A percentile compares a stretch with the other conserved stretches of the same genome.
phyloP scores from a whole-genome alignment of 805 yeast species.

The Candida quercuum region DNA sequence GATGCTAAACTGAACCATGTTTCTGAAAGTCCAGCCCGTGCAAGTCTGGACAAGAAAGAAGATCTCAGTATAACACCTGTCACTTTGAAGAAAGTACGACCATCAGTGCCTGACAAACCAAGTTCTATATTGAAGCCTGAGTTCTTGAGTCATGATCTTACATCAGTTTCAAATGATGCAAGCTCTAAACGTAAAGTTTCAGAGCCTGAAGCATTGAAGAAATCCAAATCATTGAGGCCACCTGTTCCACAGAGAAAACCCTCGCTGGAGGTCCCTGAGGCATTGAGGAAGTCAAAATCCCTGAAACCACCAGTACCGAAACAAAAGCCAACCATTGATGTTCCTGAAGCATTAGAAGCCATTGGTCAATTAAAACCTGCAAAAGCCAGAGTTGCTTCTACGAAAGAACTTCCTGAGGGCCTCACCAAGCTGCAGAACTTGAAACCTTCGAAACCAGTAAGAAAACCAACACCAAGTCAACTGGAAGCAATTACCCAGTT shows the following conservation, averaged over 20 bases:
- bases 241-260: constrained; percentile 4
- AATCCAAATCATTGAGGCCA: constrained; percentile 3
- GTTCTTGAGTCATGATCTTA: constrained; percentile 2
- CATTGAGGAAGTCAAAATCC: constrained; percentile 1
- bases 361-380: constrained; percentile 4
- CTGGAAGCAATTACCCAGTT: constrained; percentile 16
- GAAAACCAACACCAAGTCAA: constrained; percentile 15
- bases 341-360: constrained; percentile 1
- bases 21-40: background rate
- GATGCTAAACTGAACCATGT: constrained; percentile 13
- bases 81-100: constrained; percentile 18
- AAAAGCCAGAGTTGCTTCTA: background rate
- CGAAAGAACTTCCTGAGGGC: constrained; percentile 7
- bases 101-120: constrained; percentile 8
- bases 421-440: constrained; percentile 6
- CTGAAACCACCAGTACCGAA: constrained; percentile 17
- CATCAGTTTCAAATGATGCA: too few relatives aligned
- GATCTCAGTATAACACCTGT: constrained; percentile 7
- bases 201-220: constrained; percentile 9
- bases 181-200: constrained; percentile 3
- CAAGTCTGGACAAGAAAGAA: background rate
- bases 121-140: constrained; percentile 1
- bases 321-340: constrained; percentile 1
- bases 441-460: constrained; percentile 18
- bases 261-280: background rate